A percentile compares a stretch with the other conserved stretches of the same genome.
phyloP scores from a whole-genome alignment of 2,329 filamentous ascomycete species.

The Fusarium oxysporum region DNA sequence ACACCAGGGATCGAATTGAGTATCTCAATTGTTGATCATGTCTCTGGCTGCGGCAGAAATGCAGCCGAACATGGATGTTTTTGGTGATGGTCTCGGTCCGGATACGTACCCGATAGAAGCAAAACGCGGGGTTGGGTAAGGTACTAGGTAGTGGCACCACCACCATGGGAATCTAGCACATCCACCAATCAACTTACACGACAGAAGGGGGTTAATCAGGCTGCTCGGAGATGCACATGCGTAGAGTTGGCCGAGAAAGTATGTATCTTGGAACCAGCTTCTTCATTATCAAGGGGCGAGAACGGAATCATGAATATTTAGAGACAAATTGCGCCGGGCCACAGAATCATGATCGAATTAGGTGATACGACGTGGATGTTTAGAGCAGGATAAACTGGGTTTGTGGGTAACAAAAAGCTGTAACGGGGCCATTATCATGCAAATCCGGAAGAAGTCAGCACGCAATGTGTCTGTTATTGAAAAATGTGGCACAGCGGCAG shows the following conservation, averaged over 20 bases:
- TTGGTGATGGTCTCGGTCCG: slow-evolving; percentile 23
- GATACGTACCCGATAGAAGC: slow-evolving; percentile 24
- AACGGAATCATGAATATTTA: slow-evolving; percentile 1
- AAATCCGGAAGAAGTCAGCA: slow-evolving; percentile 6
- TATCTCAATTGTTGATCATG: slow-evolving; percentile 29
- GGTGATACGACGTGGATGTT: slow-evolving; percentile 11
- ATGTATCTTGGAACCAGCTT: not conserved
- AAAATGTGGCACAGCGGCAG: slow-evolving; percentile 21
- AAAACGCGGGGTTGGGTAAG: slow-evolving; percentile 35
- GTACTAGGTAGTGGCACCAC: slow-evolving; percentile 2
- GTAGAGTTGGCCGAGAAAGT: slow-evolving; percentile 6
- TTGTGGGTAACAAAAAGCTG: not conserved
- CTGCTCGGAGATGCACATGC: slow-evolving; percentile 7
- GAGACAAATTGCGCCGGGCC: not conserved
- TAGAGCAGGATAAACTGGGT: not conserved
- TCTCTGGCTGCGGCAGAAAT: slow-evolving; percentile 22
- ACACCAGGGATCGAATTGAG: slow-evolving; percentile 8
- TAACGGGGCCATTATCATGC: slow-evolving; percentile 9
- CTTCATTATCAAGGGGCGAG: not conserved
- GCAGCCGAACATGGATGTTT: slow-evolving; percentile 17
- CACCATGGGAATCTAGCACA: slow-evolving; percentile 12
- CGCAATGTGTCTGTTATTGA: slow-evolving; percentile 10
- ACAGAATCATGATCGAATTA: not conserved
- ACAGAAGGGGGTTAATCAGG: slow-evolving; percentile 10
- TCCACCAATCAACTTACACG: slow-evolving; percentile 48